phyloP scores from a whole-genome alignment of 768 basidiomycete species.

The Russula abietina region DNA sequence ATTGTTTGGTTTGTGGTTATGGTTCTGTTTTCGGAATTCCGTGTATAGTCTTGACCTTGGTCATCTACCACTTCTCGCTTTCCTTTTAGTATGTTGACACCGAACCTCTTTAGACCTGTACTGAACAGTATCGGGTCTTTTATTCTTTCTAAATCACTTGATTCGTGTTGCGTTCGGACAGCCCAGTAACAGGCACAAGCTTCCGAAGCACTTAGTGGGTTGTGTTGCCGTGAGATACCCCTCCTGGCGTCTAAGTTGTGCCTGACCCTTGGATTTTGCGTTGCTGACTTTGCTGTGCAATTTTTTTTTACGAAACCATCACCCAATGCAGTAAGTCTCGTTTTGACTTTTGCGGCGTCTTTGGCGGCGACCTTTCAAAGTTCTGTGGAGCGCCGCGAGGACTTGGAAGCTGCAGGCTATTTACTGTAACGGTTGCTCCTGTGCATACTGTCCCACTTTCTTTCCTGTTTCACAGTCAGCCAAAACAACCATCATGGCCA shows the following conservation, averaged over 20 bases:
- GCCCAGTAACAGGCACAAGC: too few species aligned
- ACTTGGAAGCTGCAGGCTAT: not conserved
- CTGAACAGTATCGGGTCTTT: too few species aligned
- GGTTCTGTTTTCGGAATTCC: too few species aligned
- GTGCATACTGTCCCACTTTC: not conserved
- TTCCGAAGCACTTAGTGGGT: too few species aligned
- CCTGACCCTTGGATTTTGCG: not conserved
- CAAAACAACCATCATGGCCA: slow-evolving; percentile 3
- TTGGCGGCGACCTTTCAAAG: not conserved
- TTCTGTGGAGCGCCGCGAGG: not conserved
- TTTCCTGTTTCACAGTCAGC: not conserved
- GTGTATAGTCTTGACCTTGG: too few species aligned
- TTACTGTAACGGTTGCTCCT: too few species aligned
- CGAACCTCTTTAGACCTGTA: not conserved
- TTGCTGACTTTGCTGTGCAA: not conserved
- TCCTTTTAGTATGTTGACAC: not conserved
- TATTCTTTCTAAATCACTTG: too few species aligned
- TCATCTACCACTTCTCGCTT: not conserved
- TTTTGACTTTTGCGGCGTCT: not conserved
- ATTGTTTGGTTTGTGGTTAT: too few species aligned
- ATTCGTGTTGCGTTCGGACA: too few species aligned
- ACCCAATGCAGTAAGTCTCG: too few species aligned
- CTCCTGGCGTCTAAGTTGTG: not conserved
- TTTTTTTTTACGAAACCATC: not conserved
- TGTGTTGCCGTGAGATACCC: too few species aligned